These are phyloP conservation scores for Rhamnella rubrinervis DNA, from an alignment of 331 rosid genomes.

Conservation along the genomic window DNA sequence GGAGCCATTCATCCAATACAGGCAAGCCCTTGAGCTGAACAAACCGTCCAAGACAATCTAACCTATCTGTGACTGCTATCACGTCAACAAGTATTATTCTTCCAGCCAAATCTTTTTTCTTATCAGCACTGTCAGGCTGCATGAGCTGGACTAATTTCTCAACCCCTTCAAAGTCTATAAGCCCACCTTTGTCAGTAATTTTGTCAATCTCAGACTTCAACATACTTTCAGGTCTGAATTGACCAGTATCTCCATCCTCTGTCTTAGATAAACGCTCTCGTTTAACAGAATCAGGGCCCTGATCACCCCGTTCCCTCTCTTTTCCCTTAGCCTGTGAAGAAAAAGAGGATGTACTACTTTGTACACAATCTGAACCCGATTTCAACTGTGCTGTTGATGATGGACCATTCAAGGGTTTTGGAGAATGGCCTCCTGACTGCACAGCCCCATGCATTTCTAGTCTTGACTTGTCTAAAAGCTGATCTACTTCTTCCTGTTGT, in stretches of 20 bases:
- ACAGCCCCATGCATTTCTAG: slow-evolving; percentile 78
- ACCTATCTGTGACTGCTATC: slow-evolving; percentile 65
- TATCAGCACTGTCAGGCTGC: slow-evolving; percentile 57
- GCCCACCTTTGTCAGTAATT: slow-evolving; percentile 80
- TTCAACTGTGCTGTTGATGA: slow-evolving; percentile 60
- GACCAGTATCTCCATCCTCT: slow-evolving; percentile 70
- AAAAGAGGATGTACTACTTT: slow-evolving; percentile 59
- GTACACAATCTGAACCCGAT: slow-evolving; percentile 71
- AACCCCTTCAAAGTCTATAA: slow-evolving; percentile 63
- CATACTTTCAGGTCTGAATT: slow-evolving; percentile 47
- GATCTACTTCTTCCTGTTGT: slow-evolving; percentile 77
- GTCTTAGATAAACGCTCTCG: slow-evolving; percentile 52
- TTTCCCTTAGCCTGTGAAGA: slow-evolving; percentile 62
- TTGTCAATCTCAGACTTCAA: slow-evolving; percentile 64
- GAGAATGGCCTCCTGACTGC: slow-evolving; percentile 85
- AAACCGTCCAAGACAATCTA: slow-evolving; percentile 67
- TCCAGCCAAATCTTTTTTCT: slow-evolving; percentile 69
- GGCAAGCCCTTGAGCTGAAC: slow-evolving; percentile 74
- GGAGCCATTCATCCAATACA: slow-evolving; percentile 94
- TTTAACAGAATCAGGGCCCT: slow-evolving; percentile 58
- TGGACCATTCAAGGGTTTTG: slow-evolving; percentile 77
- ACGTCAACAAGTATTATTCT: slow-evolving; percentile 73
- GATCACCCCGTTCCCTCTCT: slow-evolving; percentile 84
- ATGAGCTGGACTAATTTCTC: slow-evolving; percentile 83
- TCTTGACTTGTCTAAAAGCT: slow-evolving; percentile 57